A percentile compares a stretch with the other conserved stretches of the same genome.
phyloP scores from a whole-genome alignment of 2,329 filamentous ascomycete species.

The Penicillium verrucosum region DNA sequence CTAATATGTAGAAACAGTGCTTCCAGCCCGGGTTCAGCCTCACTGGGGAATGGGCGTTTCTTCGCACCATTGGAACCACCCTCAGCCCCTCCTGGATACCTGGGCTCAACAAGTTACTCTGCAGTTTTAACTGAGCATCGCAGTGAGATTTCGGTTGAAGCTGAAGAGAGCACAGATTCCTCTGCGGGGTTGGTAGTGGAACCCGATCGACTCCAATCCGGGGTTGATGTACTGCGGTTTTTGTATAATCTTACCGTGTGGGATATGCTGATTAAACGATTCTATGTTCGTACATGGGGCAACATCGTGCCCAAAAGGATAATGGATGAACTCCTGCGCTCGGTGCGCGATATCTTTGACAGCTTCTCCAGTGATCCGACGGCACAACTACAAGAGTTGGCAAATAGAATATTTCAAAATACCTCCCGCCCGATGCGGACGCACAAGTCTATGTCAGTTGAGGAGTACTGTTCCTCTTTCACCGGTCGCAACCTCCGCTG shows the following conservation, averaged over 20 bases:
- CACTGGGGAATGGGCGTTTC: conserved; percentile 18
- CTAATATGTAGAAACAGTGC: conserved; percentile 15
- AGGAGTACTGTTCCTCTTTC: conserved; percentile 32
- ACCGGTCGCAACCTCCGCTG: conserved; percentile 37
- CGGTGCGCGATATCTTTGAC: conserved; percentile 26
- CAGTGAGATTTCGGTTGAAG: conserved; percentile 33
- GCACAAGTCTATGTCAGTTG: conserved; percentile 28
- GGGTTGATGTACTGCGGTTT: conserved; percentile 30
- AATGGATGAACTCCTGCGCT: conserved; percentile 27
- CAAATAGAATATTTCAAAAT: conserved; percentile 31
- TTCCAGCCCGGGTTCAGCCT: conserved; percentile 26
- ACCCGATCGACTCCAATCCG: conserved; percentile 29
- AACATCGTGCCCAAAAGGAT: conserved; percentile 25
- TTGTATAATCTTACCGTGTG: conserved; percentile 28
- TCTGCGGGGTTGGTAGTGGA: conserved; percentile 22
- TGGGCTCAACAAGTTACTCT: conserved; percentile 37
- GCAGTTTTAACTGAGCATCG: conserved; percentile 35
- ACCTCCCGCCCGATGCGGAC: conserved; percentile 27
- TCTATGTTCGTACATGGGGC: conserved; percentile 24
- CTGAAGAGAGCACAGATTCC: conserved; percentile 22
- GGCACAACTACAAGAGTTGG: conserved; percentile 26
- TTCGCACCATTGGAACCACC: conserved; percentile 24
- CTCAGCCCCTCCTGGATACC: conserved; percentile 31
- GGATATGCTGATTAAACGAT: conserved; percentile 27
- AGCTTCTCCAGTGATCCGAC: conserved; percentile 25